Conservation (phyloP, 1,284 basidiomycete genomes). For the Leccinum fallax region DNA sequence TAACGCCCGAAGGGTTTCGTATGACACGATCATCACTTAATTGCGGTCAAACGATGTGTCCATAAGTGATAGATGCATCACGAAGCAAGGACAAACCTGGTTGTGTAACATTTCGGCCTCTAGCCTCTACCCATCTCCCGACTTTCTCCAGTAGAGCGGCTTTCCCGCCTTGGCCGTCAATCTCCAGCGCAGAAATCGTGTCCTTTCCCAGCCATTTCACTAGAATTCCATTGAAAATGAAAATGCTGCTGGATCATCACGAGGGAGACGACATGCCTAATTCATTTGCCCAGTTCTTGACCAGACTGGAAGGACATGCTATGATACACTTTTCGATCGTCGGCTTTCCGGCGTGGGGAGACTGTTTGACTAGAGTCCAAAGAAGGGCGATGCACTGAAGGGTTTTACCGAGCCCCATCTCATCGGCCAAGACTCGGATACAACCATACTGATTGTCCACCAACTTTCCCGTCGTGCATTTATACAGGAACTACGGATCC, state of each 20-base stretch:
- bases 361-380: conserved; percentile 98
- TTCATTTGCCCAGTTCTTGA: conserved; percentile 99
- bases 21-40: conserved; percentile 97
- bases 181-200: conserved; percentile 76
- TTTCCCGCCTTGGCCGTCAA: conserved; percentile 91
- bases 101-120: conserved; percentile 85
- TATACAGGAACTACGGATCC: conserved; percentile 82
- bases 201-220: conserved; percentile 94
- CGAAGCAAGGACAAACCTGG: conserved; percentile 60
- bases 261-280: conserved; percentile 57
- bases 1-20: conserved; percentile 92
- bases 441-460: conserved; percentile 94
- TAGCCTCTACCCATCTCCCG: conserved; percentile 83
- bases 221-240: conserved; percentile 32
- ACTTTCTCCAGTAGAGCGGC: conserved; percentile 79
- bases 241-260: background rate
- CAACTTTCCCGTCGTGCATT: conserved; percentile 91
- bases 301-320: conserved; percentile 94
- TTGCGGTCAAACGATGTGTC: background rate
- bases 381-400: conserved; percentile 96
- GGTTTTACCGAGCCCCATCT: conserved; percentile 98
- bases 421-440: conserved; percentile 89
- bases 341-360: conserved; percentile 78
- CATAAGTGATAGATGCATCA: background rate
- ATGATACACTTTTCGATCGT: conserved; percentile 99